phyloP scores from a whole-genome alignment of 371 early-diverging fungal species.

The Syncephalis plumigaleata region DNA sequence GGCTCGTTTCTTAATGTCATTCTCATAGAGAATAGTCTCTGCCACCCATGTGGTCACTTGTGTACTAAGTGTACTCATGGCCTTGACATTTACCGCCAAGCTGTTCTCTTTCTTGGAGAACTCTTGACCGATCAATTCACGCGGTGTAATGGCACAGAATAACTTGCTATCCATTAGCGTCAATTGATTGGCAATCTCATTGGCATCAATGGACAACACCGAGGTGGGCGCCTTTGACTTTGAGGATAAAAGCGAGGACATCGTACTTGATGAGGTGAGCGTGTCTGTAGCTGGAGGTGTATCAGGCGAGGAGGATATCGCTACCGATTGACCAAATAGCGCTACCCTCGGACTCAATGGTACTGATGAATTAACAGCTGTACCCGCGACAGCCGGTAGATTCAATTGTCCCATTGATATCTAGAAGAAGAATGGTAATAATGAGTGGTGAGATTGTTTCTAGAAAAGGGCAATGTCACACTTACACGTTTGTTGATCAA shows the following conservation, averaged over 20 bases:
- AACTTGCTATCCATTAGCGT: conserved; percentile 39
- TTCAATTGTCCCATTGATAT: too few species aligned
- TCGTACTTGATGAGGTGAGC: conserved; percentile 14
- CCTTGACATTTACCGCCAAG: conserved; percentile 10
- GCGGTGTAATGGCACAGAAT: conserved; percentile 37
- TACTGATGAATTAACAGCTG: neutral
- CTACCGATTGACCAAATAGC: neutral
- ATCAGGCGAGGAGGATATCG: conserved; percentile 6
- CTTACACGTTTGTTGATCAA: conserved; percentile 42
- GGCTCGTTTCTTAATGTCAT: conserved; percentile 61
- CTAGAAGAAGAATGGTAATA: conserved; percentile 15
- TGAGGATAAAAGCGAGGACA: conserved; percentile 13
- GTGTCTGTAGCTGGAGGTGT: conserved; percentile 6
- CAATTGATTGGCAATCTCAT: conserved; percentile 60
- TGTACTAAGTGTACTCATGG: conserved; percentile 2
- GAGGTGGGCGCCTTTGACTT: conserved; percentile 5
- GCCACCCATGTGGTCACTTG: conserved; percentile 40
- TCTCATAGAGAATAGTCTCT: conserved; percentile 50
- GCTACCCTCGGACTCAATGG: neutral
- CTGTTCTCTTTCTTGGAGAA: conserved; percentile 28
- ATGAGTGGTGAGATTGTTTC: conserved; percentile 1
- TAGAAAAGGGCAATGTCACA: conserved; percentile 8
- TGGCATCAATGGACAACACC: conserved; percentile 48
- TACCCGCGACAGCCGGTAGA: too few species aligned
- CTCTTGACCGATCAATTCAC: conserved; percentile 42